A percentile compares a stretch with the other conserved stretches of the same genome.
phyloP scores from a whole-genome alignment of 352 stramenopile species.

The Vaucheria bursata region DNA sequence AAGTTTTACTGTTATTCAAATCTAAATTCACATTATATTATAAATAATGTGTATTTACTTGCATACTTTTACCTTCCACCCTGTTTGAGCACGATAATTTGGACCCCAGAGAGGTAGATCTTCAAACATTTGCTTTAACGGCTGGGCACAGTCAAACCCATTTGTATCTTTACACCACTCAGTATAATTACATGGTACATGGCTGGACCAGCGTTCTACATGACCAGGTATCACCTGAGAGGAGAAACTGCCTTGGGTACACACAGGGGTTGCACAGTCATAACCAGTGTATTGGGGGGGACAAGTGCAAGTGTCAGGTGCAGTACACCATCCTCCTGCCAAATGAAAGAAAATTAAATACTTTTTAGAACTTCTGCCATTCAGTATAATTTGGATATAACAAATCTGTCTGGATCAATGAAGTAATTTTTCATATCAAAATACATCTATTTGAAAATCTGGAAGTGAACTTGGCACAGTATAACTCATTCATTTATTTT shows the following conservation, averaged over 20 bases:
- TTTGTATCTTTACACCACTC: constrained; percentile 79
- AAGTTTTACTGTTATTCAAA: no score
- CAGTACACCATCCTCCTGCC: constrained; percentile 70
- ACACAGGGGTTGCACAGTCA: constrained; percentile 64
- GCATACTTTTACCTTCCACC: constrained; percentile 23
- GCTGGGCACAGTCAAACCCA: constrained; percentile 80
- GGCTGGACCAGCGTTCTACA: constrained; percentile 41
- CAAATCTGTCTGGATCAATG: no score
- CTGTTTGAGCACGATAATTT: constrained; percentile 18
- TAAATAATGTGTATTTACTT: no score
- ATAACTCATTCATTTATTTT: no score
- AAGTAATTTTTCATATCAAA: no score
- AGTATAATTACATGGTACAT: constrained; percentile 68
- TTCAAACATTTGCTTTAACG: constrained; percentile 30
- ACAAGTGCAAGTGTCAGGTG: constrained; percentile 85
- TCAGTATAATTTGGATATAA: no score
- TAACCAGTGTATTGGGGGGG: constrained; percentile 76
- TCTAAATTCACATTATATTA: no score
- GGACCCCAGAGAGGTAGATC: constrained; percentile 20
- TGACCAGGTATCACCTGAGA: constrained; percentile 48
- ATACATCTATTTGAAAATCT: no score
- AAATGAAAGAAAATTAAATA: not conserved
- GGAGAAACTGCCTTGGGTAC: constrained; percentile 78
- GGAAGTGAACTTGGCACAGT: no score
- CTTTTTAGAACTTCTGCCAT: no score